phyloP scores from a whole-genome alignment of 352 stramenopile genomes.

The Phytophthora brassicae region DNA sequence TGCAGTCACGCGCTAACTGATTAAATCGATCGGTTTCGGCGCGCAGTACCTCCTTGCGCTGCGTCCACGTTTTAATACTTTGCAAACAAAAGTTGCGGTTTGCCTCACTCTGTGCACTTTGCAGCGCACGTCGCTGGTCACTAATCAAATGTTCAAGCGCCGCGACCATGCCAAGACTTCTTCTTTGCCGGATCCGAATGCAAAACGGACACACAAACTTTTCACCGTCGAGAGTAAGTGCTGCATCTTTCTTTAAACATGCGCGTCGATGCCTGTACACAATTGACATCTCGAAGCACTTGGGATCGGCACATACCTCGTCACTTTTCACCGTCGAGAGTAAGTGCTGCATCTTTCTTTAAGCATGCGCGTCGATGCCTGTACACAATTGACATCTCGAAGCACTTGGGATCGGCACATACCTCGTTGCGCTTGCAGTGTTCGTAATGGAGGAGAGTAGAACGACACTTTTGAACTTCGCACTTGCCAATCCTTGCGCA shows the following conservation, averaged over 20 bases:
- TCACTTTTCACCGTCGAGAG: constrained; percentile 22
- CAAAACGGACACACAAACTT: constrained; percentile 43
- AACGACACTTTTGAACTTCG: constrained; percentile 26
- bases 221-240: constrained; percentile 9
- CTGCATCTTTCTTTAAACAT: constrained; percentile 28
- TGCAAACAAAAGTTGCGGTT: constrained; percentile 43
- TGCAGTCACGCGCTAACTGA: constrained; percentile 32
- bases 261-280: constrained; percentile 31
- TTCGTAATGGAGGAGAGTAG: constrained; percentile 31
- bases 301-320: constrained; percentile 30
- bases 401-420: constrained; percentile 34
- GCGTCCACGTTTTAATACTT: constrained; percentile 31
- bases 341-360: constrained; percentile 16
- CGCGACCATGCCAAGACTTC: constrained; percentile 27
- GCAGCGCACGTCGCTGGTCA: constrained; percentile 32
- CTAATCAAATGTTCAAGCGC: constrained; percentile 37
- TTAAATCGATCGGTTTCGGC: constrained; percentile 37
- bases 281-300: constrained; percentile 27
- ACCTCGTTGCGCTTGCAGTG: constrained; percentile 37
- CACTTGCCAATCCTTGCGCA: constrained; percentile 40
- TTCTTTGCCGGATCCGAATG: constrained; percentile 39
- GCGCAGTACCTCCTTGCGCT: constrained; percentile 22
- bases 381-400: constrained; percentile 26
- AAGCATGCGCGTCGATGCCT: constrained; percentile 33
- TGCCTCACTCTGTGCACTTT: constrained; percentile 26